Evolutionary conservation across 495 filamentous ascomycete species (phyloP), one percentile per base, ranked within the genome.

Genomic region (Xylaria scruposa): DNA sequence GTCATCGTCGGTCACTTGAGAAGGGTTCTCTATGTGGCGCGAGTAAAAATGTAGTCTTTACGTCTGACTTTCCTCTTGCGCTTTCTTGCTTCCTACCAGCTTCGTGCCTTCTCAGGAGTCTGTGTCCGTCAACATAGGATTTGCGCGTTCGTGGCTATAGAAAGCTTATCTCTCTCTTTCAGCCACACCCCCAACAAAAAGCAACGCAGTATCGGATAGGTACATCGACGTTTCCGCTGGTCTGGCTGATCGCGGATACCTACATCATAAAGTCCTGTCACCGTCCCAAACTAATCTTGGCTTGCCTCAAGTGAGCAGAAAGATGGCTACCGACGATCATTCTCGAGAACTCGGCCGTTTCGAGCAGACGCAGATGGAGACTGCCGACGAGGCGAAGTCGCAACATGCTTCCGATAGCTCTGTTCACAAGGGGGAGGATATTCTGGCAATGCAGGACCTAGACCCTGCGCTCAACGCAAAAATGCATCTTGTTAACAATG

Each of bases 401-500:
- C 73, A 72, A 62, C 73, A 7, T 1, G 26, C 12, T 4, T 47
- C 74, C 62, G 75, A 63, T 33, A 31, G 31, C 44, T 42, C 70
- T 17, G 6, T 62, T 44, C 70, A 61, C 47, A 72, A 80, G 62
- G 83, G 81, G 44, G 83, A 84, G 68, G 85, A 89, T 67, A 81
- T 90, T 61, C 79, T 90, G 8, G 78, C 84, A 9, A 81, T 79
- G 49, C 80, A 86, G 59, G 82, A 86, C 62, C 78, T 88, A 59
- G 90, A 93, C 72, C 88, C 87, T n/a, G 90, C 86, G 12, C 80
- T 92, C 67, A 88, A 87, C 67, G 85, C 86, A 13, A 92, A 92
- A 78, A 92, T 92, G 89, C 83, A 87, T 64, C 76, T 92, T 72
- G 85, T 92, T 70, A 93, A 93, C 77, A 87, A 92, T 77, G 90